Base-by-base conservation (phyloP, 495 filamentous ascomycete species). In the Penicillium macrosclerotiorum region DNA sequence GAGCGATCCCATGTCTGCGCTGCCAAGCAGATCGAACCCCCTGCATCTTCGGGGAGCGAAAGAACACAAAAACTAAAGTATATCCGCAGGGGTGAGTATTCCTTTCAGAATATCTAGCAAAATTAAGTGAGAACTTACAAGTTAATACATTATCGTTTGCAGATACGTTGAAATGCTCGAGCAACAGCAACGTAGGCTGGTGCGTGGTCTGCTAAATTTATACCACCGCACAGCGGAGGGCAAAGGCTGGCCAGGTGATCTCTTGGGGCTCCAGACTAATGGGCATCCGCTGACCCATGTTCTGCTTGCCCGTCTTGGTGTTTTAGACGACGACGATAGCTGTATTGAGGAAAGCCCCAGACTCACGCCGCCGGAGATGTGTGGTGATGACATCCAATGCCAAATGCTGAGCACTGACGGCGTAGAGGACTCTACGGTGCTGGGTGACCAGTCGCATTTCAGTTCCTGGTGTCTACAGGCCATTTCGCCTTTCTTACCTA, bases 151-250 rank as follows among this genome's bases (percentile, higher is more conserved):
- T 26, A 36, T 45, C 25, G 45, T 13, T 43, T 35, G 23, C 26
- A 84, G 80, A 54, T 84, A 84, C 45, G 81, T 84, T 18, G 82
- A 85, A 53, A 82, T 84, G 77, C 76, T 85, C 12, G 82, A 85
- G 51, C 78, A 83, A 52, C 81, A 85, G 65, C 81, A 84, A 62
- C 52, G 62, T 6, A 81, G 82, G 63, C 68, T 85, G 2, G 80
- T 84, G 32, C 61, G 79, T 25, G 80, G 73, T 14, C 65, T 84
- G 1, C 78, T 80, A 49, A 75, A 82, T 57, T 53, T 83, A 22
- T 85, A 84, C 55, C 67, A 65, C 40, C 77, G 75, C 19, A 48
- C 74, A 12, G 58, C 63, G 17, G 67, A 64, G 18, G 72, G 74
- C 22, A 64, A 78, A 47, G 62, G 66, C 29, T 85, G 82, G 82